Evolutionary conservation across 345 rosid species (phyloP).

Genomic region (Citrus glauca): DNA sequence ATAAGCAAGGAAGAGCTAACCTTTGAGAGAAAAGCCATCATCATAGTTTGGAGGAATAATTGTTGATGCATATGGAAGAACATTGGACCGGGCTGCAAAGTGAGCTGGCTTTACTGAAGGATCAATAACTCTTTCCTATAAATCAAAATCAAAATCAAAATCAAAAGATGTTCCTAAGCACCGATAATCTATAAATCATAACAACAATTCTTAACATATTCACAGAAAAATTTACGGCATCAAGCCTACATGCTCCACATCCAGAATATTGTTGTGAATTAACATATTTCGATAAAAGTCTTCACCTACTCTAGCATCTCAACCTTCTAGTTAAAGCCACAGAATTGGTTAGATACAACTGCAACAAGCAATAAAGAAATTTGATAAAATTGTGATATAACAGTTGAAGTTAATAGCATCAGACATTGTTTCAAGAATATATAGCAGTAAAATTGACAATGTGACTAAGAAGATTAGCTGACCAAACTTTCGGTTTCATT

Average conservation of each 20-base stretch:
- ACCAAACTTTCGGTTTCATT: not conserved
- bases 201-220: not conserved
- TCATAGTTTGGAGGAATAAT: slow-evolving; percentile 38
- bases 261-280: not conserved
- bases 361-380: not conserved
- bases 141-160: slow-evolving; percentile 23
- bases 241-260: not conserved
- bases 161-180: slow-evolving; percentile 19
- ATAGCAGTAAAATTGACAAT: not conserved
- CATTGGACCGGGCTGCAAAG: slow-evolving; percentile 31
- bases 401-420: not conserved
- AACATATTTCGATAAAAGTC: not conserved
- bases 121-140: slow-evolving; percentile 57
- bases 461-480: not conserved
- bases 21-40: slow-evolving; percentile 41
- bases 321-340: slow-evolving; percentile 3
- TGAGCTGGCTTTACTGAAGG: slow-evolving; percentile 34
- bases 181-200: not conserved
- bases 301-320: not conserved
- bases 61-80: slow-evolving; percentile 36
- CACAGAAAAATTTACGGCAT: not conserved
- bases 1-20: slow-evolving; percentile 23
- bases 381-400: not conserved
- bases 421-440: not conserved
- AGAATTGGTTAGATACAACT: not conserved